phyloP scores from a whole-genome alignment of 75 land plant genomes.

The Larix kaempferi region DNA sequence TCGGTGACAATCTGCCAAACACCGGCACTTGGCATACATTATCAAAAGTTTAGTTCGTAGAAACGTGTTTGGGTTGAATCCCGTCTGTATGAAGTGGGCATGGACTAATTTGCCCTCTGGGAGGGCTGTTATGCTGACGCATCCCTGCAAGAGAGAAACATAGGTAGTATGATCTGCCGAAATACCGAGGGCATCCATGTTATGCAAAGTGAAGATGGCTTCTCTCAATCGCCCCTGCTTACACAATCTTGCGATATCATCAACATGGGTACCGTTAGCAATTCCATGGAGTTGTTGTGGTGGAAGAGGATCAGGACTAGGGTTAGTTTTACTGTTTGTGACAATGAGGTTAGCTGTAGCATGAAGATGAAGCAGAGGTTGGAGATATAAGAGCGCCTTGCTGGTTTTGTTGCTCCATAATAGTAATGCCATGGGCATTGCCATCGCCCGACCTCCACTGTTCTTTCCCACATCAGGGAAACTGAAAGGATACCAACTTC shows the following conservation, averaged over 20 bases:
- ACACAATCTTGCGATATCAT: not conserved
- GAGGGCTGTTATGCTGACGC: not conserved
- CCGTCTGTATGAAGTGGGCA: not conserved
- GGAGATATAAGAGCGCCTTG: no score
- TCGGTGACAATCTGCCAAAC: slow-evolving; percentile 8
- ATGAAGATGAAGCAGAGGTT: no score
- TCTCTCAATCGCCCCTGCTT: not conserved
- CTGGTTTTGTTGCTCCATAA: no score
- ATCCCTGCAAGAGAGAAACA: slow-evolving; percentile 6
- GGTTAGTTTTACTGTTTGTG: no score
- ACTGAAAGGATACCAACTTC: no score
- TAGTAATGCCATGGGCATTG: no score
- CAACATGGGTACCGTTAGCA: not conserved
- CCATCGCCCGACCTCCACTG: no score
- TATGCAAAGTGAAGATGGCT: not conserved
- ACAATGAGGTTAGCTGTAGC: no score
- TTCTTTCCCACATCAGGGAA: no score
- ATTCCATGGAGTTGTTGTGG: no score
- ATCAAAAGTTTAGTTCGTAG: slow-evolving; percentile 16
- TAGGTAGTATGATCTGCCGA: not conserved
- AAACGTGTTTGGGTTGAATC: slow-evolving; percentile 1
- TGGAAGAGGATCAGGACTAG: no score
- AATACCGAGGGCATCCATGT: not conserved
- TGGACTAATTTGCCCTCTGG: slow-evolving; percentile 12
- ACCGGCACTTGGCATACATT: slow-evolving; percentile 17